Evolutionary conservation across 345 rosid species (phyloP), one percentile per base, ranked within the genome.

Genomic region (Balakata baccata): DNA sequence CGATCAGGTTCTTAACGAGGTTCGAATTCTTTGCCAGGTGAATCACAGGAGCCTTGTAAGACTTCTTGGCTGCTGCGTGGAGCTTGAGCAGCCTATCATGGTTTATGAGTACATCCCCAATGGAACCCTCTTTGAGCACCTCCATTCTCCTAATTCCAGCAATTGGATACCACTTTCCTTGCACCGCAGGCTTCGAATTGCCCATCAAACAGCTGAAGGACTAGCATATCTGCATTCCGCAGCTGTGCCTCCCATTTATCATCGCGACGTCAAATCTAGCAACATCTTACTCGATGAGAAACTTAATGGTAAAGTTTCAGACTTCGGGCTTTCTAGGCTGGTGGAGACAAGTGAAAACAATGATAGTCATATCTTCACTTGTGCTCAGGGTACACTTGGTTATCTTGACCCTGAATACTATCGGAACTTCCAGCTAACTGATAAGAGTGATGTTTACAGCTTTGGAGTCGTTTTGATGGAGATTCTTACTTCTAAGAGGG

Each of bases 351-450:
- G 82, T 8, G 86, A 84, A 22, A 74, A 78, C 46, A 82, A 79
- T 41, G 79, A 79, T 12, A 87, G 85, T 34, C 93, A 89, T 52
- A 81, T 89, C 46, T 78, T 79, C 5, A 89, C 93, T 0, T 77
- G 85, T 14, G 89, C 89, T 47, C 93, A 89, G 64, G 89, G 93
- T 0, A 89, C 90, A 0, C 73, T 89, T 0, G 93, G 93, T 37
- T 89, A 89, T 74, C 80, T 87, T 5, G 93, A 89, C 73, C 90
- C 88, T 0, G 93, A 89, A 45, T 87, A 87, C 57, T 89, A 85
- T 68, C 84, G 83, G 5, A 87, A 80, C 68, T 87, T 84, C 37
- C 89, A 87, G 58, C 70, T 89, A 17, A 87, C 89, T 1, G 89
- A 87, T 60, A 84, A 86, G 80, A 89, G 93, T 50, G 88, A 89